Conservation (phyloP, 345 rosid genomes). For the Salix viminalis region DNA sequence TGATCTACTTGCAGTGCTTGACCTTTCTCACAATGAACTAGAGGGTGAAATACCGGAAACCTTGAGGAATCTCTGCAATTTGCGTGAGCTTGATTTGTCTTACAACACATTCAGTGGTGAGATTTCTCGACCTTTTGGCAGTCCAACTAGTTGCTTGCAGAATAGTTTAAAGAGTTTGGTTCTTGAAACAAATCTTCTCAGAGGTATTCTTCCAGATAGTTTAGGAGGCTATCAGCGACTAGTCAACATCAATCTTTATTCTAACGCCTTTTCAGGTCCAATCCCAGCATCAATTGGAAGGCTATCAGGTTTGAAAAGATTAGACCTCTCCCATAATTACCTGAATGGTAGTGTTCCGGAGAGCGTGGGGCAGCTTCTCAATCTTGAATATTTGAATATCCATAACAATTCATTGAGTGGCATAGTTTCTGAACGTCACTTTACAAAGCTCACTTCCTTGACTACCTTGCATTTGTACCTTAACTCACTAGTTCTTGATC, state of each 20-base stretch:
- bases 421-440: slow-evolving; percentile 7
- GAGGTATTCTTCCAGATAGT: slow-evolving; percentile 7
- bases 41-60: slow-evolving; percentile 14
- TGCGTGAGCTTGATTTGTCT: slow-evolving; percentile 1
- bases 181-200: slow-evolving; percentile 9
- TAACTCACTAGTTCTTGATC: background rate
- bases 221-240: background rate
- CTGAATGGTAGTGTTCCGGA: slow-evolving; percentile 22
- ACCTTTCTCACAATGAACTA: slow-evolving; percentile 10
- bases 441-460: slow-evolving; percentile 6
- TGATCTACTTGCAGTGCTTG: slow-evolving; percentile 4
- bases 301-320: slow-evolving; percentile 2
- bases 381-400: background rate
- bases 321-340: slow-evolving; percentile 1
- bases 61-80: slow-evolving; percentile 11
- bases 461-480: background rate
- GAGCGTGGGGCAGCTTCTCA: slow-evolving; percentile 20
- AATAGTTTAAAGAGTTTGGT: slow-evolving; percentile 4
- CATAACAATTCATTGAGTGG: slow-evolving; percentile 12
- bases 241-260: slow-evolving; percentile 5
- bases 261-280: slow-evolving; percentile 3
- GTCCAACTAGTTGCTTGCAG: slow-evolving; percentile 7
- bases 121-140: slow-evolving; percentile 4
- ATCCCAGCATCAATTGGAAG: slow-evolving; percentile 14
- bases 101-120: slow-evolving; percentile 11